phyloP scores from a whole-genome alignment of 2,329 filamentous ascomycete genomes.

The Malbranchea zuffiana region DNA sequence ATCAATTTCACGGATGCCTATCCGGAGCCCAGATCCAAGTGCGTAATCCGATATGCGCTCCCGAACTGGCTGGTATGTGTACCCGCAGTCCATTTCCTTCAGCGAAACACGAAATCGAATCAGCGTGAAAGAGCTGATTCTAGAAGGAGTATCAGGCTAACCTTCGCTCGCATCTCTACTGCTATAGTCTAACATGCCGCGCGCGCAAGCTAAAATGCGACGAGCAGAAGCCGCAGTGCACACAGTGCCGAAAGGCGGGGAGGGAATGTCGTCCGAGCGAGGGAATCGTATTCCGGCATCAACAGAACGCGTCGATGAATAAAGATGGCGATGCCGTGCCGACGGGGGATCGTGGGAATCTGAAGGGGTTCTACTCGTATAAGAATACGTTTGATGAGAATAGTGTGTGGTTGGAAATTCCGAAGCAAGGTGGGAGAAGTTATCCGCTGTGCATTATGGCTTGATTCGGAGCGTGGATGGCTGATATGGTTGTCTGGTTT shows the following conservation, averaged over 20 bases:
- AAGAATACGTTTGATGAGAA: slow-evolving; percentile 53
- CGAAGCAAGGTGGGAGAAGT: slow-evolving; percentile 41
- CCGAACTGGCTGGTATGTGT: slow-evolving; percentile 34
- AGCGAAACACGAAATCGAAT: background rate
- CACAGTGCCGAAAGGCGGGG: slow-evolving; percentile 50
- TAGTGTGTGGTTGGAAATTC: slow-evolving; percentile 53
- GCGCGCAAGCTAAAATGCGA: slow-evolving; percentile 55
- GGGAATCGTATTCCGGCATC: slow-evolving; percentile 55
- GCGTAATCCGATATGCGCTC: slow-evolving; percentile 30
- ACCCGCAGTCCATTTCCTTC: background rate
- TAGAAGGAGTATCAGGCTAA: background rate
- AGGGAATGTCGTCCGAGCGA: slow-evolving; percentile 51
- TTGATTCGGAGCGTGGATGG: background rate
- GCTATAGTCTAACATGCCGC: slow-evolving; percentile 43
- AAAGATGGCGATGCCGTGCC: slow-evolving; percentile 35
- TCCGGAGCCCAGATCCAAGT: background rate
- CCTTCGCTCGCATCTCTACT: background rate
- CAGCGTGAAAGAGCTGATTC: too few species aligned
- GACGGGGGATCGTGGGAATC: slow-evolving; percentile 30
- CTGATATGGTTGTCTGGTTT: slow-evolving; percentile 1
- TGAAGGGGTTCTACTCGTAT: slow-evolving; percentile 55
- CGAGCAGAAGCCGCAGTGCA: slow-evolving; percentile 50
- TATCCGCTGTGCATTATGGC: background rate
- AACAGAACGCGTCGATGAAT: slow-evolving; percentile 60
- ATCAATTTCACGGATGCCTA: too few species aligned